A percentile compares a stretch with the other conserved stretches of the same genome.
These are phyloP conservation scores for Boletellus deceptivus DNA, from an alignment of 1,284 basidiomycete genomes.

Conservation along the genomic window DNA sequence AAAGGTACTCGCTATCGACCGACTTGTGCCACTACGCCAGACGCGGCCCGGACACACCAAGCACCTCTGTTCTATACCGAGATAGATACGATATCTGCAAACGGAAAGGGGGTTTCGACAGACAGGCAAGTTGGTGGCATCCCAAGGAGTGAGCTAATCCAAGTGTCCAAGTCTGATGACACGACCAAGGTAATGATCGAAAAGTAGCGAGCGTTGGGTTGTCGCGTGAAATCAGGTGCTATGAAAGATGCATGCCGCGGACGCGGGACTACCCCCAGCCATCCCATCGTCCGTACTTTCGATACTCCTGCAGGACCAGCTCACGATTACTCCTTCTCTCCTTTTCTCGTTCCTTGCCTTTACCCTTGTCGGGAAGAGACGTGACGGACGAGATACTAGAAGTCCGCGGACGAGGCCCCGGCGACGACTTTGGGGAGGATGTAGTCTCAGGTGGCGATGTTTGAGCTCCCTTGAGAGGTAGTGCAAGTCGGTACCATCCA, in stretches of 20 bases:
- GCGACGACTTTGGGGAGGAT: slow-evolving; percentile 43
- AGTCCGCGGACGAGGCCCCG: slow-evolving; percentile 44
- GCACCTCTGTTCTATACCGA: slow-evolving; percentile 33
- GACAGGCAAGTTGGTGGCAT: slow-evolving; percentile 32
- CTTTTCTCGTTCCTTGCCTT: slow-evolving; percentile 52
- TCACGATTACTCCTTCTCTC: slow-evolving; percentile 61
- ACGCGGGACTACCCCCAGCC: slow-evolving; percentile 60
- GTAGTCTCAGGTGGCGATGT: slow-evolving; percentile 24
- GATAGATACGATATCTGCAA: no score
- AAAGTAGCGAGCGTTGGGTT: background rate
- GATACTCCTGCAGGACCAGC: slow-evolving; percentile 70
- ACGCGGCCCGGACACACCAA: slow-evolving; percentile 7
- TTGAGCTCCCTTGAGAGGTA: slow-evolving; percentile 50
- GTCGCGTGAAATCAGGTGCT: background rate
- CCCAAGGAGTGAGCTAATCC: background rate
- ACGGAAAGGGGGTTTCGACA: slow-evolving; percentile 25
- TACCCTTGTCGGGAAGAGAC: slow-evolving; percentile 57
- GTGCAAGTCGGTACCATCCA: slow-evolving; percentile 87
- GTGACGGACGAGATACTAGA: slow-evolving; percentile 52
- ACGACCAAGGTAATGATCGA: background rate
- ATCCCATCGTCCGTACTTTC: slow-evolving; percentile 81
- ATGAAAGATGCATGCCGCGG: background rate
- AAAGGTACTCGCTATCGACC: slow-evolving; percentile 86
- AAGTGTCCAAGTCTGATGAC: background rate
- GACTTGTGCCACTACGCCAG: slow-evolving; percentile 49